A percentile compares a stretch with the other conserved stretches of the same genome.
phyloP scores from a whole-genome alignment of 2,329 filamentous ascomycete genomes.

The Verticillium nonalfalfae region DNA sequence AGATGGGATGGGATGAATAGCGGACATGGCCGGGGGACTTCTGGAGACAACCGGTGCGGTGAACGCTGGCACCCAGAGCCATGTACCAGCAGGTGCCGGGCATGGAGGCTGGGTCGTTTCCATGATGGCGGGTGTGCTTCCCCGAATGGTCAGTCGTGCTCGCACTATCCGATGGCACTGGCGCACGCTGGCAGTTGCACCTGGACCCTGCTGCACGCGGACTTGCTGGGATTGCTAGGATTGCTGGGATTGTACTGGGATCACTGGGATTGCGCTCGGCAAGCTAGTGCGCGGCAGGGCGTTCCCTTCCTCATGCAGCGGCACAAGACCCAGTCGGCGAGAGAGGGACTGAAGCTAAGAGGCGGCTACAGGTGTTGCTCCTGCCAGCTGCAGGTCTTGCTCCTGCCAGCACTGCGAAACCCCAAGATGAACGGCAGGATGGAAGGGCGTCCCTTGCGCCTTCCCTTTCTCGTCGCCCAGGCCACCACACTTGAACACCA shows the following conservation, averaged over 20 bases:
- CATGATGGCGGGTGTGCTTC: background rate
- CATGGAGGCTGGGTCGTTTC: background rate
- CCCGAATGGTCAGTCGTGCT: background rate
- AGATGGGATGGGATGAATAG: background rate
- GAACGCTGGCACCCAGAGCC: background rate
- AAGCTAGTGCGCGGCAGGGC: background rate
- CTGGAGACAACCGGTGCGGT: background rate
- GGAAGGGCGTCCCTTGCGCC: background rate
- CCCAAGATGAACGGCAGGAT: background rate
- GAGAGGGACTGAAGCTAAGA: background rate
- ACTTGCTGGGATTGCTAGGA: background rate
- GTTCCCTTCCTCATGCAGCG: background rate
- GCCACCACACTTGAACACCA: background rate
- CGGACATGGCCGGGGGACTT: background rate
- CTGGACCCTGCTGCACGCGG: background rate
- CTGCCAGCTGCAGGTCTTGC: background rate
- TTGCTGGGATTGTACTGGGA: background rate
- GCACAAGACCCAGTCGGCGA: background rate
- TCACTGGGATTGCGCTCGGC: background rate
- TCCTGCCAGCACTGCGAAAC: background rate
- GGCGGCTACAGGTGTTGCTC: background rate
- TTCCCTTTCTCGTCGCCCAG: slow-evolving; percentile 1
- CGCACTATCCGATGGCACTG: background rate
- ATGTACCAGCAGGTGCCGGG: background rate
- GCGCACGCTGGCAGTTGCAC: background rate